Evolutionary conservation across 2,329 filamentous ascomycete species (phyloP).

Genomic region (Sporothrix curviconia): DNA sequence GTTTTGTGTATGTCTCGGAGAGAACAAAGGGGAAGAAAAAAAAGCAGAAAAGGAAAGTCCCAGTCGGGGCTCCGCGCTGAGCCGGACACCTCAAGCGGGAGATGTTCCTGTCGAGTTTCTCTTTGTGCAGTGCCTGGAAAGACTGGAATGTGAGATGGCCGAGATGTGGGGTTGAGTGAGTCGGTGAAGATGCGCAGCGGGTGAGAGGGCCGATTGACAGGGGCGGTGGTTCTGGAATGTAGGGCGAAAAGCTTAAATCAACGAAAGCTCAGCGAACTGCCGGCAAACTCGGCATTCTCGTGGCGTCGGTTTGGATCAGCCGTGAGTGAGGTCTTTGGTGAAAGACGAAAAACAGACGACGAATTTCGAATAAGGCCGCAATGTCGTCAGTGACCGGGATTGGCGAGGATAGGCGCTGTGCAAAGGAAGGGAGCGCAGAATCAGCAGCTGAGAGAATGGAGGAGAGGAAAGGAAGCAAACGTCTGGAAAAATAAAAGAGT

Average conservation of each 20-base stretch:
- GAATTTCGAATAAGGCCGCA: constrained; percentile 4
- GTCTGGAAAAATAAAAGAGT: background rate
- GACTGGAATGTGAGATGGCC: constrained; percentile 10
- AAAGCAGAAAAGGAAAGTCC: too few relatives aligned
- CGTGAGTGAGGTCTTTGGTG: too few relatives aligned
- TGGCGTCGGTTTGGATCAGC: background rate
- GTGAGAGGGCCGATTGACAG: too few relatives aligned
- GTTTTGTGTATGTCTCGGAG: background rate
- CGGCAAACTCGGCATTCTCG: background rate
- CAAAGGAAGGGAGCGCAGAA: background rate
- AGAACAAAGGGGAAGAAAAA: background rate
- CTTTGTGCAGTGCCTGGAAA: background rate
- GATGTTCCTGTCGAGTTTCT: too few relatives aligned
- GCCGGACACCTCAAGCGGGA: background rate
- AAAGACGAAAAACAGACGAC: background rate
- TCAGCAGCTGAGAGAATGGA: background rate
- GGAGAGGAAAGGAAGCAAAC: background rate
- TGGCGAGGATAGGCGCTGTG: background rate
- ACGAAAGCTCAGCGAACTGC: background rate
- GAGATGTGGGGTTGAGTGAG: constrained; percentile 10
- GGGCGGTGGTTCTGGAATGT: constrained; percentile 4
- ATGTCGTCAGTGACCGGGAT: constrained; percentile 6
- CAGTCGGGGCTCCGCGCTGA: constrained; percentile 4
- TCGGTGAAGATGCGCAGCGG: background rate
- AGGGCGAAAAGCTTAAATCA: constrained; percentile 6